Evolutionary conservation across 352 stramenopile species (phyloP), one percentile per base, ranked within the genome.

Genomic region (Globisporangium paddicum): DNA sequence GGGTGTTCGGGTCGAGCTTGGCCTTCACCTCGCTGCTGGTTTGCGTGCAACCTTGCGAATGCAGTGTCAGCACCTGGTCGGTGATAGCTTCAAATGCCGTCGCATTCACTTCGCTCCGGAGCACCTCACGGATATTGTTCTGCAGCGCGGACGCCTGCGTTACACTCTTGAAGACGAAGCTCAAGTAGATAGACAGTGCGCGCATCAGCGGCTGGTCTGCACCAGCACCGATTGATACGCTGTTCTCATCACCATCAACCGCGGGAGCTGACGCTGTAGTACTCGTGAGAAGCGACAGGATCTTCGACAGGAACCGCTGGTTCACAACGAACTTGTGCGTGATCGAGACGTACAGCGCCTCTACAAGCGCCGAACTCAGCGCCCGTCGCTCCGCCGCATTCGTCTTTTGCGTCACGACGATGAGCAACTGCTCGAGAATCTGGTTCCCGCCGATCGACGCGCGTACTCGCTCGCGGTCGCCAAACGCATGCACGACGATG

Each of bases 361-460:
- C 66, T 0, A 69, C 81, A 7, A 89, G 62, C 5, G 75, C 75
- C 14, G 75, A 55, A 5, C 72, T 62, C 3, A 89, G 46, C 1
- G 66, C 52, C 6, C 44, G 67, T 11, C 66, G 53, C n/a, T 63
- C 38, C 34, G 54, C 55, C 3, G 64, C 46, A 21, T 67, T 72
- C 2, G 64, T 61, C 25, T 75, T 66, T 40, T 90, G 74, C 10
- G 69, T 77, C 37, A 88, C 84, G 1, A 88, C 71, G 28, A 90
- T 88, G 23, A 90, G 60, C 3, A 88, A 55, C 42, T 85, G 80
- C 57, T 90, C 77, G 0, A 90, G 68, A 46, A 88, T 86, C 30
- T 88, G 74, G 48, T 72, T 85, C 7, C 74, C 76, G 11, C 62
- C 73, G 25, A 88, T 79, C 3, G 74, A 80, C 18, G 62, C 47